Evolutionary conservation across 129 eudicot genomes (phyloP).

Genomic region (Mikania micrantha): DNA sequence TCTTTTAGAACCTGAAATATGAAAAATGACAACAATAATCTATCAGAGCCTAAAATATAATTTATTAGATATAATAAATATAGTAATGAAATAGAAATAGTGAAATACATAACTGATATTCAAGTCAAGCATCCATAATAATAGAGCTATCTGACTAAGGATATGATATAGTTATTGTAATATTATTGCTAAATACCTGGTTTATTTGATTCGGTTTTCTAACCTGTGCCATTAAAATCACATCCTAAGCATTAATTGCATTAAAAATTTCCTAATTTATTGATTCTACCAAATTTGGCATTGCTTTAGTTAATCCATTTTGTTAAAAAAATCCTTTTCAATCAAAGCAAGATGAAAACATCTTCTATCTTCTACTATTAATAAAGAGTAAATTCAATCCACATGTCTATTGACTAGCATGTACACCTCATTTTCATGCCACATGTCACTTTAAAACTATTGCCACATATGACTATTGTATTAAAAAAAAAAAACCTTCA

Average conservation of each 20-base stretch:
- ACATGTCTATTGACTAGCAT: too few species aligned
- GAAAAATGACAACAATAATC: conserved; percentile 4
- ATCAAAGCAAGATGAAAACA: not conserved
- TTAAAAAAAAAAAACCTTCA: too few species aligned
- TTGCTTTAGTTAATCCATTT: not conserved
- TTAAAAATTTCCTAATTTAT: not conserved
- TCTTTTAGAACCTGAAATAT: conserved; percentile 78
- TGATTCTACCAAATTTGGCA: not conserved
- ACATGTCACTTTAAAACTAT: too few species aligned
- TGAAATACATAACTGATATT: too few species aligned
- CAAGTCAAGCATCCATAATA: not conserved
- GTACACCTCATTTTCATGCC: too few species aligned
- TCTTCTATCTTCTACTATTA: too few species aligned
- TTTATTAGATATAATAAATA: not conserved
- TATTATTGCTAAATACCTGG: not conserved
- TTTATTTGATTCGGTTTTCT: not conserved
- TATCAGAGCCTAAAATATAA: not conserved
- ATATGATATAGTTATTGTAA: not conserved
- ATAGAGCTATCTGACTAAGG: not conserved
- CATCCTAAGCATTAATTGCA: not conserved
- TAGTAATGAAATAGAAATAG: too few species aligned
- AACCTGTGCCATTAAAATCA: not conserved
- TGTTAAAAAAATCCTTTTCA: not conserved
- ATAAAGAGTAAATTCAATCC: too few species aligned
- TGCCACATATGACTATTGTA: too few species aligned